Conservation (phyloP, 345 rosid species). For the Eucalyptus fibrosa region DNA sequence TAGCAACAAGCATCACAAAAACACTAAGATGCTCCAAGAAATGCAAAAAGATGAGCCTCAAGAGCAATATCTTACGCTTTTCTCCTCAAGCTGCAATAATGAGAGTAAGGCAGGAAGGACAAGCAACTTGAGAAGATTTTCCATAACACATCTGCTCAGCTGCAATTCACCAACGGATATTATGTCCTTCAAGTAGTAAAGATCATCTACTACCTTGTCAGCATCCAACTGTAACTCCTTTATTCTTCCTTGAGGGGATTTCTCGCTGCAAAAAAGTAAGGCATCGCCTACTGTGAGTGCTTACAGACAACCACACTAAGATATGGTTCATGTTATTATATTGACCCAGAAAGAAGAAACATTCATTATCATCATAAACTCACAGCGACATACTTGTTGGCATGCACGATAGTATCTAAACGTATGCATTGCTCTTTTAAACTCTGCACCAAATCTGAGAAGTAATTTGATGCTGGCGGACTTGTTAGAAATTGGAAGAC, state of each 20-base stretch:
- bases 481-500: conserved; percentile 36
- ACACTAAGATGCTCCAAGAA: not conserved
- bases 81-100: conserved; percentile 18
- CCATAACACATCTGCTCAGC: conserved; percentile 28
- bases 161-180: conserved; percentile 29
- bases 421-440: conserved; percentile 32
- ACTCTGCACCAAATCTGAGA: conserved; percentile 38
- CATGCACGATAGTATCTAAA: conserved; percentile 32
- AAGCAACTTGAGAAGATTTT: conserved; percentile 31
- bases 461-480: conserved; percentile 46
- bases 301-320: not conserved
- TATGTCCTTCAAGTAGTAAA: conserved; percentile 59
- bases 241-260: conserved; percentile 3
- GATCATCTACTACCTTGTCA: conserved; percentile 50
- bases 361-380: not conserved
- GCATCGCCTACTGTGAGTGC: not conserved
- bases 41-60: not conserved
- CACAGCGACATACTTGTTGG: conserved; percentile 17
- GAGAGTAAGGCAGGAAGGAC: conserved; percentile 40
- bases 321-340: not conserved
- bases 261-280: conserved; percentile 26
- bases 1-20: not conserved
- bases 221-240: conserved; percentile 22
- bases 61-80: conserved; percentile 26
- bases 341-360: not conserved